Conservation (phyloP, 768 basidiomycete genomes). For the Boletus rubroflammeus region DNA sequence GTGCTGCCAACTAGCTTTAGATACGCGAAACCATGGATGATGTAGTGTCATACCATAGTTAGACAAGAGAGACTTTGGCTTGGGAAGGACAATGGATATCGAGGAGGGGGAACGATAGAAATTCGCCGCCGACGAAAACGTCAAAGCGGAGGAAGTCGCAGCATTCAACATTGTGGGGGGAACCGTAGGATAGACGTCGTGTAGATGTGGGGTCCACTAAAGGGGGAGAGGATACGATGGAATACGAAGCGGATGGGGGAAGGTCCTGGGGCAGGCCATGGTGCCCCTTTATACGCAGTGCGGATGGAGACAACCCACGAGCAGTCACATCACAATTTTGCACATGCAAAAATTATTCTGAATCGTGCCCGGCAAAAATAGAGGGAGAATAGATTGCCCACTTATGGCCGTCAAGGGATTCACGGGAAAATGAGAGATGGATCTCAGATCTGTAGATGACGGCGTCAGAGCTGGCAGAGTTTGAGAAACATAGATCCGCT, state of each 20-base stretch:
- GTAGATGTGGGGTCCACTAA: background rate
- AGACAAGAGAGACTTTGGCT: constrained; percentile 26
- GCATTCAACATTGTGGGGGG: constrained; percentile 29
- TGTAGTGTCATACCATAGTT: constrained; percentile 23
- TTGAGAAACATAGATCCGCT: constrained; percentile 33
- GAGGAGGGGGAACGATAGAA: constrained; percentile 33
- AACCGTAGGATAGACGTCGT: background rate
- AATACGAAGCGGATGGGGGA: constrained; percentile 15
- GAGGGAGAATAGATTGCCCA: constrained; percentile 33
- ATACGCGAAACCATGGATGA: background rate
- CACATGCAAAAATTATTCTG: constrained; percentile 27
- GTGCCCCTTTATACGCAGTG: constrained; percentile 31
- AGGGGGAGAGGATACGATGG: constrained; percentile 3
- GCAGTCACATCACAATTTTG: constrained; percentile 19
- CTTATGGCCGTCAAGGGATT: constrained; percentile 31
- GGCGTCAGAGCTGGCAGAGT: constrained; percentile 23
- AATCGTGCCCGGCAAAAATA: constrained; percentile 29
- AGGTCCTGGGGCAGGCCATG: constrained; percentile 1
- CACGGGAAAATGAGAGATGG: constrained; percentile 29
- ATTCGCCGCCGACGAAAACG: constrained; percentile 31
- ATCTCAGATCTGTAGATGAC: constrained; percentile 34
- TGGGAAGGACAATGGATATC: constrained; percentile 29
- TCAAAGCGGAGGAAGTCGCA: constrained; percentile 28
- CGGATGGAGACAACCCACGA: constrained; percentile 22
- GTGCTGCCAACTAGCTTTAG: constrained; percentile 39